Conservation (phyloP, 2,329 filamentous ascomycete genomes). For the Fusarium verticillioides region DNA sequence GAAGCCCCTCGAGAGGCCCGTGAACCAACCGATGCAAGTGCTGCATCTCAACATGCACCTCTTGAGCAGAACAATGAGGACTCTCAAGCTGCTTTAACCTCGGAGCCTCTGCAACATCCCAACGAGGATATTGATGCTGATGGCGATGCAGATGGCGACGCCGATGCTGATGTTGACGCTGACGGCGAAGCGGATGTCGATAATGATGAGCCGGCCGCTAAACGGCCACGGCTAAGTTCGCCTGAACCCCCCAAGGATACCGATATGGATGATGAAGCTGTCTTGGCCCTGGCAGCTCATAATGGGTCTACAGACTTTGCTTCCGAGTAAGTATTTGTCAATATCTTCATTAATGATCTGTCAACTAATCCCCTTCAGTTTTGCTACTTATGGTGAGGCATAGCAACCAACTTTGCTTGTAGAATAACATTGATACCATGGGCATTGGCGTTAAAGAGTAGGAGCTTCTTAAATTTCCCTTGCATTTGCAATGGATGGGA, state of each 20-base stretch:
- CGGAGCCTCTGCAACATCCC: slow-evolving; percentile 15
- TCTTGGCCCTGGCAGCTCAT: slow-evolving; percentile 60
- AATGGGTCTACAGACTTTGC: slow-evolving; percentile 54
- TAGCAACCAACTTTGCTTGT: slow-evolving; percentile 39
- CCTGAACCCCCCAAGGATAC: slow-evolving; percentile 49
- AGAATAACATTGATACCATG: slow-evolving; percentile 34
- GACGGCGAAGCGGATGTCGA: slow-evolving; percentile 45
- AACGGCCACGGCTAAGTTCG: slow-evolving; percentile 53
- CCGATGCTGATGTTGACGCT: slow-evolving; percentile 24
- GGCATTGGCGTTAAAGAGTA: slow-evolving; percentile 35
- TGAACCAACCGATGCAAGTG: slow-evolving; percentile 13
- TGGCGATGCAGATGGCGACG: slow-evolving; percentile 42
- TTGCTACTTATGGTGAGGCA: slow-evolving; percentile 54
- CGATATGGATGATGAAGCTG: slow-evolving; percentile 59
- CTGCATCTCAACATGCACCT: slow-evolving; percentile 6
- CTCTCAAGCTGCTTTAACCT: background rate
- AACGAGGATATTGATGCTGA: slow-evolving; percentile 45
- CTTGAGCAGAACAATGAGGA: slow-evolving; percentile 16
- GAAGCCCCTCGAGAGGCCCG: slow-evolving; percentile 16
- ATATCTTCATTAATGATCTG: background rate
- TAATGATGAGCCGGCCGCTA: slow-evolving; percentile 53
- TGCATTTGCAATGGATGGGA: background rate
- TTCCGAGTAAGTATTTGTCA: slow-evolving; percentile 53
- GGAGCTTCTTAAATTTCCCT: slow-evolving; percentile 15
- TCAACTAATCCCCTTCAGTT: slow-evolving; percentile 44